Evolutionary conservation across 2,329 filamentous ascomycete species (phyloP).

Genomic region (Lachnellula arida): DNA sequence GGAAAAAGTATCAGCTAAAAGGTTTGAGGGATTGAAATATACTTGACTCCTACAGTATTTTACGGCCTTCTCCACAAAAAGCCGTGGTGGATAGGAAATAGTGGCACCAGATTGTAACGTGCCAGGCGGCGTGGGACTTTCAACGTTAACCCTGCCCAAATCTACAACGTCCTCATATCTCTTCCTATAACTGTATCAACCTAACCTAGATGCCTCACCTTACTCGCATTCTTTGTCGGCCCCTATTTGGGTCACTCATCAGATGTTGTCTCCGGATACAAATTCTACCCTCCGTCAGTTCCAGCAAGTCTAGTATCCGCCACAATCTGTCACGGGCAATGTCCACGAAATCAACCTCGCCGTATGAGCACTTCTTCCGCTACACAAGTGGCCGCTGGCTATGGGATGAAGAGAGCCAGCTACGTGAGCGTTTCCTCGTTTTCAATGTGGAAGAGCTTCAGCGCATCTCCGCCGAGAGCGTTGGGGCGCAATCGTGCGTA

Average conservation of each 20-base stretch:
- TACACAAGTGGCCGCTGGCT: conserved; percentile 34
- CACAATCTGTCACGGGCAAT: conserved; percentile 5
- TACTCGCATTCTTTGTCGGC: neutral
- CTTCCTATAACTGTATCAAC: neutral
- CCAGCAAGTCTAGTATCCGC: conserved; percentile 1
- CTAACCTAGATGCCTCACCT: neutral
- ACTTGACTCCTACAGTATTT: too few relatives aligned
- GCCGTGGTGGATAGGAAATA: too few relatives aligned
- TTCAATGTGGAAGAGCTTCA: conserved; percentile 34
- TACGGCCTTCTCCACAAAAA: too few relatives aligned
- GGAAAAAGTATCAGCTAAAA: too few relatives aligned
- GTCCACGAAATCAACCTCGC: conserved; percentile 4
- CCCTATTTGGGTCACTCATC: neutral
- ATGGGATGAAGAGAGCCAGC: conserved; percentile 33
- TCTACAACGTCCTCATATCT: neutral
- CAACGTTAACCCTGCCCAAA: too few relatives aligned
- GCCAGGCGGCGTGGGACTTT: too few relatives aligned
- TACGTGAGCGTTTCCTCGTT: conserved; percentile 29
- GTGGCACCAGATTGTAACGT: too few relatives aligned
- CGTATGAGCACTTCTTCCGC: conserved; percentile 24
- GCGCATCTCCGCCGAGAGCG: conserved; percentile 28
- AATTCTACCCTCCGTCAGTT: neutral
- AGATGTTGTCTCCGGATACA: neutral
- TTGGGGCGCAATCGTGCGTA: conserved; percentile 31
- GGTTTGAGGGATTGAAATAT: too few relatives aligned